These are phyloP conservation scores for Hypholoma sublateritium DNA, from an alignment of 768 basidiomycete species.

Conservation along the genomic window DNA sequence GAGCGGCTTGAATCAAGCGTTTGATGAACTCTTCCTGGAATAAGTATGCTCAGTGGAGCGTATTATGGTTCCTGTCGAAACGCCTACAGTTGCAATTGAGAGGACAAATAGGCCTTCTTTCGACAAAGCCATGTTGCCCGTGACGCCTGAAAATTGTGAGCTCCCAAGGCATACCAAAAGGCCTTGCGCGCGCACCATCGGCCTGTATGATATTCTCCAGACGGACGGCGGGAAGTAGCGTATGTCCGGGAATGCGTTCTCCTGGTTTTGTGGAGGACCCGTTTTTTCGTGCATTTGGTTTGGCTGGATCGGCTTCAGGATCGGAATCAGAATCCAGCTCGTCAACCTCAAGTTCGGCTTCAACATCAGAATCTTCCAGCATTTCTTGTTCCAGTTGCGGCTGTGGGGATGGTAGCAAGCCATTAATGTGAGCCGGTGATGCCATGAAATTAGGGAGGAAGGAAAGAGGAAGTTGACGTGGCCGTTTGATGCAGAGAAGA, in stretches of 20 bases:
- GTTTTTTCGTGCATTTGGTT: slow-evolving; percentile 23
- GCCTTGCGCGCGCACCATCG: slow-evolving; percentile 53
- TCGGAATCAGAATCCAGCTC: slow-evolving; percentile 61
- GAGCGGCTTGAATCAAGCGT: slow-evolving; percentile 67
- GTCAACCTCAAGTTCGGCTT: slow-evolving; percentile 67
- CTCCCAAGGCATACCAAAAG: slow-evolving; percentile 6
- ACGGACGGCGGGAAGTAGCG: slow-evolving; percentile 61
- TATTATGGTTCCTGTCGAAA: neutral
- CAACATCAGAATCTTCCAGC: slow-evolving; percentile 44
- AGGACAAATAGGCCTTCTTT: slow-evolving; percentile 76
- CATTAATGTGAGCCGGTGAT: slow-evolving; percentile 7
- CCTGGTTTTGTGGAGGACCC: slow-evolving; percentile 23
- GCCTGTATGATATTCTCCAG: slow-evolving; percentile 80
- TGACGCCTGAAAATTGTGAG: slow-evolving; percentile 41
- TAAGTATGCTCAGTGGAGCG: slow-evolving; percentile 5
- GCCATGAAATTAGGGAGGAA: slow-evolving; percentile 12
- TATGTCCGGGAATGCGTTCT: slow-evolving; percentile 61
- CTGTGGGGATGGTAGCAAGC: neutral
- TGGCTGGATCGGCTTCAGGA: slow-evolving; percentile 30
- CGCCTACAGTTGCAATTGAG: slow-evolving; percentile 70
- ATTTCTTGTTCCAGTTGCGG: neutral
- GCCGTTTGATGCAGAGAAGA: neutral
- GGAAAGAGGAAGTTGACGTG: neutral
- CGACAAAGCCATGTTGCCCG: slow-evolving; percentile 64
- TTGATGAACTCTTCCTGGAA: slow-evolving; percentile 85